A percentile compares a stretch with the other conserved stretches of the same genome.
These are phyloP conservation scores for Neopestalotiopsis rosae DNA, from an alignment of 2,329 filamentous ascomycete genomes.

Conservation along the genomic window DNA sequence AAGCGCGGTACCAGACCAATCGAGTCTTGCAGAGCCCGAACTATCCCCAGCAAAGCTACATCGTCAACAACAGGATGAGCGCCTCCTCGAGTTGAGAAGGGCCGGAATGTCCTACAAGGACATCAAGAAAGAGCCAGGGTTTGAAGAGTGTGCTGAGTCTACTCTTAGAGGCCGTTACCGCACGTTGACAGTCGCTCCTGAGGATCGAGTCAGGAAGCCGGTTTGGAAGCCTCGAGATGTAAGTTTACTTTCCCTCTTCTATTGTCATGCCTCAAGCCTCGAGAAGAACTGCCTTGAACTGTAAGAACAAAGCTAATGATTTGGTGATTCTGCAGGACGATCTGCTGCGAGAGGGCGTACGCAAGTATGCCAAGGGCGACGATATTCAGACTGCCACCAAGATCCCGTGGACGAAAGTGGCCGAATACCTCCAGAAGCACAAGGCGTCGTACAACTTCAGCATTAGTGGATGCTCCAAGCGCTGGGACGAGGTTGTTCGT, in stretches of 20 bases:
- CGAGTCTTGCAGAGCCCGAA: background rate
- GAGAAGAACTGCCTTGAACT: background rate
- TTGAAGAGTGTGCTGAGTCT: slow-evolving; percentile 67
- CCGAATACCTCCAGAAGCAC: slow-evolving; percentile 54
- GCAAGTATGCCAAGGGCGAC: slow-evolving; percentile 37
- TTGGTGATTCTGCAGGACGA: slow-evolving; percentile 40
- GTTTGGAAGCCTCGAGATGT: slow-evolving; percentile 69
- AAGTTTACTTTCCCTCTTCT: slow-evolving; percentile 40
- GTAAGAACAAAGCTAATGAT: background rate
- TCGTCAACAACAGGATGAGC: slow-evolving; percentile 47
- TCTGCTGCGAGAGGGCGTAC: slow-evolving; percentile 51
- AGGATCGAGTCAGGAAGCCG: slow-evolving; percentile 68
- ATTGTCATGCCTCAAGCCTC: background rate
- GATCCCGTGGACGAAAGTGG: slow-evolving; percentile 63
- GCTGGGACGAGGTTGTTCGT: slow-evolving; percentile 47
- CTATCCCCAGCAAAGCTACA: slow-evolving; percentile 13
- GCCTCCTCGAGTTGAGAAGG: slow-evolving; percentile 58
- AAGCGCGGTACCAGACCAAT: background rate
- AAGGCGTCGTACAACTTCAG: slow-evolving; percentile 66
- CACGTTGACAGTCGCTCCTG: slow-evolving; percentile 67
- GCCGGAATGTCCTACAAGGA: slow-evolving; percentile 68
- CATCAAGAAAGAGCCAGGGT: slow-evolving; percentile 61
- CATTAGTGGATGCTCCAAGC: slow-evolving; percentile 62
- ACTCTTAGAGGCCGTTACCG: slow-evolving; percentile 74
- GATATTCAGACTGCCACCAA: slow-evolving; percentile 43